Evolutionary conservation across 2,329 filamentous ascomycete species (phyloP), one percentile per base, ranked within the genome.

Genomic region (Triangularia verruculosa): DNA sequence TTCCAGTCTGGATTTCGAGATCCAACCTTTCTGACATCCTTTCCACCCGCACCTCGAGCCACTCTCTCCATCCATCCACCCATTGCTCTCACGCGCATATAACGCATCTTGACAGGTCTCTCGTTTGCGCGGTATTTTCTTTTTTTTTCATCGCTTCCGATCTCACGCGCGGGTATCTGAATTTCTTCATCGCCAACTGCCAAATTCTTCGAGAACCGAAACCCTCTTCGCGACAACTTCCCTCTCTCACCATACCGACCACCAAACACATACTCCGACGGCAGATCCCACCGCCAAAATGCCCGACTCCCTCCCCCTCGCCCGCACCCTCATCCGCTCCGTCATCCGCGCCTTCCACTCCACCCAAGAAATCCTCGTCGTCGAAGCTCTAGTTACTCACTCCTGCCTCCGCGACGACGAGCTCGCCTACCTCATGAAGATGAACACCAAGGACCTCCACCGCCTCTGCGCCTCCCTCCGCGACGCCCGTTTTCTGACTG

Each of bases 371-470:
- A 87, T 92, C 68, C 83, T 93, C 56, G 86, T 93, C 61, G 80
- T 95, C 70, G 90, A 96, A 80, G 89, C 90, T 66, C 84, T 93
- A 65, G 86, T 90, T 73, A 84, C 88, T 64, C 89, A 92, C 77
- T 88, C 84, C 77, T 91, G 84, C 83, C 66, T 98, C 64, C 89
- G 92, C 72, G 91, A 96, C 73, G 89, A 93, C 73, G 95, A 99
- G 73, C 82, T 99, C 66, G 90, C 91, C 52, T 89, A 92, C 71
- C 82, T 98, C 24, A 89, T 97, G 78, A 89, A 89, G 66, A 93
- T 96, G 78, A 94, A 97, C 74, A 88, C 89, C 47, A 98, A 99
- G 75, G 91, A 96, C 72, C 84, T 98, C 52, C 92, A 95, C 74
- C 96, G 94, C 75, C 85, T 96, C 28, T 94, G 92, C 75, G 93